A percentile compares a stretch with the other conserved stretches of the same genome.
These are phyloP conservation scores for Emergomyces orientalis DNA, from an alignment of 2,329 filamentous ascomycete species.

Conservation along the genomic window DNA sequence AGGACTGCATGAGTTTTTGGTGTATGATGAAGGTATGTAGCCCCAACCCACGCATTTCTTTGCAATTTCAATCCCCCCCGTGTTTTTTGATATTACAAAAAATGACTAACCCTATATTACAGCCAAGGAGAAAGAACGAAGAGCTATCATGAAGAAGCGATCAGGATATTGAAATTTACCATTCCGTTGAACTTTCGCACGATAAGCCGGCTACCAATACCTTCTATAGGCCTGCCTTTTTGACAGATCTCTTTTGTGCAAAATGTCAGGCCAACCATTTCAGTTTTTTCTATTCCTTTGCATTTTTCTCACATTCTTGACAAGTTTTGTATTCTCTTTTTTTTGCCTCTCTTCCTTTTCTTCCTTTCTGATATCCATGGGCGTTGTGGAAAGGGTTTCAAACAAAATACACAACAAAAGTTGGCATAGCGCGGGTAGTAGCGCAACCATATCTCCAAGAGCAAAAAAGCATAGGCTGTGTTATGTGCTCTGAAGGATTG, in stretches of 20 bases:
- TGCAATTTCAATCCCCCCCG: neutral
- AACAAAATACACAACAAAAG: neutral
- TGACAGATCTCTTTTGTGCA: neutral
- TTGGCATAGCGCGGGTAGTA: slow-evolving; percentile 20
- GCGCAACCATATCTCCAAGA: neutral
- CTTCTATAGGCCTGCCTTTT: neutral
- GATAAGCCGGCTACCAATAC: neutral
- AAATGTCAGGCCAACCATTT: neutral
- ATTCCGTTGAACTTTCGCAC: slow-evolving; percentile 10
- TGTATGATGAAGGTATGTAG: slow-evolving; percentile 65
- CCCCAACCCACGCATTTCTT: neutral
- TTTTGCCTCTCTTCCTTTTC: no score
- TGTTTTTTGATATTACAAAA: neutral
- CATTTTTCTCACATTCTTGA: slow-evolving; percentile 5
- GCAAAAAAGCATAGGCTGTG: neutral
- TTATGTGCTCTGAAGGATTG: neutral
- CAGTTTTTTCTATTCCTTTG: neutral
- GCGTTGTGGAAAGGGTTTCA: slow-evolving; percentile 2
- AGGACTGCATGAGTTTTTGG: slow-evolving; percentile 84
- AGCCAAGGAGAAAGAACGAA: slow-evolving; percentile 60
- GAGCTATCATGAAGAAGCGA: slow-evolving; percentile 57
- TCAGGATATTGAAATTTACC: slow-evolving; percentile 31
- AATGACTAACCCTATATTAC: slow-evolving; percentile 13
- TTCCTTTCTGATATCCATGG: slow-evolving; percentile 34
- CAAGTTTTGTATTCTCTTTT: neutral